Base-by-base conservation (phyloP, 768 basidiomycete species). In the Daedalea quercina region DNA sequence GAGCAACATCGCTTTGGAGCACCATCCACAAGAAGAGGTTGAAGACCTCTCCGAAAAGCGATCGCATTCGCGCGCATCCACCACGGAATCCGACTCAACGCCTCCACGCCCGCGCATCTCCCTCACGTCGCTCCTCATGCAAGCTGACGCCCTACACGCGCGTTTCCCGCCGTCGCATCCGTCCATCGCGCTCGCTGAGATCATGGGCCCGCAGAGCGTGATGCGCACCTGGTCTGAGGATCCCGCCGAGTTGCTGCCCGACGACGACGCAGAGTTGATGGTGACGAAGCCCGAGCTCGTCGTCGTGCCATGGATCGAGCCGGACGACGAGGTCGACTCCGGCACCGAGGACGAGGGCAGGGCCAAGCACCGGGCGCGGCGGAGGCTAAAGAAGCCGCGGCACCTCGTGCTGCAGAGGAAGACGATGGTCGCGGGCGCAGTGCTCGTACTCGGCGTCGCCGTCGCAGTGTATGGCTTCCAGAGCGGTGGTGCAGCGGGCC, bases 151-250 rank as follows among this genome's bases (percentile, higher is more conserved):
- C 8, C 78, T 91, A 12, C 79, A 76, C 46, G 57, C 63, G n/a
- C 57, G 62, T 19, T 85, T 76, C 64, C 86, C 87, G 3, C 85
- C 86, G 1, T 70, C 75, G 1, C 76, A 85, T 48, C 76, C 82
- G 9, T 70, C 65, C 0, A 69, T 91, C 12, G 63, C 57, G 2
- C 69, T 88, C 15, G 67, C 75, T 6, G 69, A 72, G 25, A 87
- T 87, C 45, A 81, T 92, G 77, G 90, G 90, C 9, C 87, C 85
- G 1, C 82, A 86, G 60, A 90, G 87, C 60, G 85, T 79, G 34
- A 71, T 89, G 47, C 79, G 76, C 64, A 90, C 90, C 9, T 92
- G 88, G 88, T 78, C 76, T 17, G 78, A 82, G 58, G 64, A 69
- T 24, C 59, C 64, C 2, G 47, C 65, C 0, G 65, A 67, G n/a